phyloP scores from a whole-genome alignment of 352 stramenopile genomes.

The Phytophthora sansomeana region DNA sequence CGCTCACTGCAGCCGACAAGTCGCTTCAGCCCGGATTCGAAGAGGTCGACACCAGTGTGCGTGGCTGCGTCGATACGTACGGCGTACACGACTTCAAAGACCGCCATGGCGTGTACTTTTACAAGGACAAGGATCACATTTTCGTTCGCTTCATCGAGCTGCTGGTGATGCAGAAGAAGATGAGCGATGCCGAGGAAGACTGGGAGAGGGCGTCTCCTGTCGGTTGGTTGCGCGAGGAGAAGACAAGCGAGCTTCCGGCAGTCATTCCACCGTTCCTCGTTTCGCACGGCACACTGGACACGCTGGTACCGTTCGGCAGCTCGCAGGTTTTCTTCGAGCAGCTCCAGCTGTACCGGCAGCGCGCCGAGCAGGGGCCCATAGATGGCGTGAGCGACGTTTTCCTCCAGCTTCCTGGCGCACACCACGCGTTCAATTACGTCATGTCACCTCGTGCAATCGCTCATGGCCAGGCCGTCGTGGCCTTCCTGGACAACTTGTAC shows the following conservation, averaged over 20 bases:
- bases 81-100: constrained; percentile 84
- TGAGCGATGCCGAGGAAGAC: constrained; percentile 44
- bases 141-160: constrained; percentile 77
- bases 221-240: constrained; percentile 57
- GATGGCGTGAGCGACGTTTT: constrained; percentile 65
- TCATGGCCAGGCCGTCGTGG: constrained; percentile 70
- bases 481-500: constrained; percentile 70
- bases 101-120: constrained; percentile 66
- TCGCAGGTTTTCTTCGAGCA: constrained; percentile 74
- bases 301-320: constrained; percentile 77
- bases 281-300: constrained; percentile 73
- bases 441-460: constrained; percentile 73
- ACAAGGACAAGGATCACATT: constrained; percentile 62
- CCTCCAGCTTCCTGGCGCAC: constrained; percentile 60
- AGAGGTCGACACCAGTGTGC: constrained; percentile 77
- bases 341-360: constrained; percentile 50
- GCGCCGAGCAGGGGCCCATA: constrained; percentile 18
- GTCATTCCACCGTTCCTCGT: constrained; percentile 80
- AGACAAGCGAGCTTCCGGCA: constrained; percentile 28
- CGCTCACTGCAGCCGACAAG: constrained; percentile 70
- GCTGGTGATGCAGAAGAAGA: constrained; percentile 75
- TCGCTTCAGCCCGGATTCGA: constrained; percentile 81
- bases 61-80: constrained; percentile 76
- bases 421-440: constrained; percentile 84
- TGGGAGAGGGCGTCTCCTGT: constrained; percentile 73